These are phyloP conservation scores for Casaregolazyma suthepensis DNA, from an alignment of 1,139 yeast species.

Conservation along the genomic window DNA sequence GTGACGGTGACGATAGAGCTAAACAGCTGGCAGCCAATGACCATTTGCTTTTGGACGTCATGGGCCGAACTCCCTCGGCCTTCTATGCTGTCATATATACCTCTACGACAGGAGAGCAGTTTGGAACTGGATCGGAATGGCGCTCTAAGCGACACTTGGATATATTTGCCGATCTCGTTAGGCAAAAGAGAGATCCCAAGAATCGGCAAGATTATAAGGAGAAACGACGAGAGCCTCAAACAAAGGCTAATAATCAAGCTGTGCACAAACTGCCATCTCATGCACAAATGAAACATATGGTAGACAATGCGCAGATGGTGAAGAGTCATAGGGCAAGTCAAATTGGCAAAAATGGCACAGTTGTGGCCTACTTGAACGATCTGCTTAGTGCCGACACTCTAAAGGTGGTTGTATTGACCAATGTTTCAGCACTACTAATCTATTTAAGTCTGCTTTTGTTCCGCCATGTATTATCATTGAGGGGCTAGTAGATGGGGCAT, in stretches of 20 bases:
- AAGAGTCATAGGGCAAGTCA: not conserved
- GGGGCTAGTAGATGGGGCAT: not conserved
- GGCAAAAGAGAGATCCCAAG: constrained; percentile 23
- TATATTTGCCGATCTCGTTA: constrained; percentile 26
- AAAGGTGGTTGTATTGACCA: constrained; percentile 3
- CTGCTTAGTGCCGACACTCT: constrained; percentile 2
- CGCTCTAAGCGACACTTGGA: constrained; percentile 14
- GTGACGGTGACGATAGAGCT: constrained; percentile 27
- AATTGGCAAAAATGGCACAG: constrained; percentile 1
- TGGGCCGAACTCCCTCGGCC: constrained; percentile 28
- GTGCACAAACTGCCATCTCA: constrained; percentile 17
- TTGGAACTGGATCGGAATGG: constrained; percentile 13
- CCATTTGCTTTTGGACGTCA: constrained; percentile 35
- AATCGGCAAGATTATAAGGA: constrained; percentile 23
- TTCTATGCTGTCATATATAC: constrained; percentile 27
- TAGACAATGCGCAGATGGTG: not conserved
- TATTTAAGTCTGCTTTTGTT: constrained; percentile 1
- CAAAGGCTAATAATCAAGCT: constrained; percentile 12
- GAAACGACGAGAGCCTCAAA: constrained; percentile 14
- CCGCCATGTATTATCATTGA: not conserved
- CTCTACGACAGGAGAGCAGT: constrained; percentile 21
- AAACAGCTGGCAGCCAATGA: constrained; percentile 43
- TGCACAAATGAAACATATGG: constrained; percentile 14
- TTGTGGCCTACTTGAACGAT: not conserved
- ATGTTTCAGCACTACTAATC: not conserved